Evolutionary conservation across 768 basidiomycete species (phyloP).

Genomic region (Termitomyces sp.): DNA sequence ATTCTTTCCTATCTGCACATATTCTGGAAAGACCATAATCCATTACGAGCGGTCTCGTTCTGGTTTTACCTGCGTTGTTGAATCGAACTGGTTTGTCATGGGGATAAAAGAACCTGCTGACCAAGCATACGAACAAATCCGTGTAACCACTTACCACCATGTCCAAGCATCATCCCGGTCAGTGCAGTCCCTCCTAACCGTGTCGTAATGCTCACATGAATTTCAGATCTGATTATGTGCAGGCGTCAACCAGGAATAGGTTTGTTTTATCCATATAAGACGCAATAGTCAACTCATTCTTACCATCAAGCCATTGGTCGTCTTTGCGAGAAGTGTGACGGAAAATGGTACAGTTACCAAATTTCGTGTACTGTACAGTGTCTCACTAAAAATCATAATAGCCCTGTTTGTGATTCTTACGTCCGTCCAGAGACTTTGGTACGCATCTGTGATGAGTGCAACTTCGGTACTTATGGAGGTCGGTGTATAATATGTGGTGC

Average conservation of each 20-base stretch:
- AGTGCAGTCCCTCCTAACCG: background rate
- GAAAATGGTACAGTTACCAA: conserved; percentile 78
- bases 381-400: conserved; percentile 24
- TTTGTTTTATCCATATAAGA: conserved; percentile 29
- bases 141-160: conserved; percentile 32
- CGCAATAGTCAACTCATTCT: conserved; percentile 4
- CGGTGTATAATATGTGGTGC: conserved; percentile 97
- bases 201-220: conserved; percentile 3
- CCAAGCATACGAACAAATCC: background rate
- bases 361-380: background rate
- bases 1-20: background rate
- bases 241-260: conserved; percentile 97
- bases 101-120: conserved; percentile 3
- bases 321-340: conserved; percentile 98
- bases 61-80: too few relatives aligned
- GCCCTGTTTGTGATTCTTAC: conserved; percentile 98
- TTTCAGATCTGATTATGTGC: conserved; percentile 94
- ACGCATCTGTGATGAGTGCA: conserved; percentile 98
- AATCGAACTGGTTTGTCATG: too few relatives aligned
- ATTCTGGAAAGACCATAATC: background rate
- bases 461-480: conserved; percentile 97
- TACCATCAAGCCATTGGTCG: conserved; percentile 80
- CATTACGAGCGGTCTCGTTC: too few relatives aligned
- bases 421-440: conserved; percentile 98
- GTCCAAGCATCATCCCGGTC: conserved; percentile 92